Evolutionary conservation across 2,329 filamentous ascomycete genomes (phyloP), one percentile per base, ranked within the genome.

Genomic region (Penicillium sclerotiorum): DNA sequence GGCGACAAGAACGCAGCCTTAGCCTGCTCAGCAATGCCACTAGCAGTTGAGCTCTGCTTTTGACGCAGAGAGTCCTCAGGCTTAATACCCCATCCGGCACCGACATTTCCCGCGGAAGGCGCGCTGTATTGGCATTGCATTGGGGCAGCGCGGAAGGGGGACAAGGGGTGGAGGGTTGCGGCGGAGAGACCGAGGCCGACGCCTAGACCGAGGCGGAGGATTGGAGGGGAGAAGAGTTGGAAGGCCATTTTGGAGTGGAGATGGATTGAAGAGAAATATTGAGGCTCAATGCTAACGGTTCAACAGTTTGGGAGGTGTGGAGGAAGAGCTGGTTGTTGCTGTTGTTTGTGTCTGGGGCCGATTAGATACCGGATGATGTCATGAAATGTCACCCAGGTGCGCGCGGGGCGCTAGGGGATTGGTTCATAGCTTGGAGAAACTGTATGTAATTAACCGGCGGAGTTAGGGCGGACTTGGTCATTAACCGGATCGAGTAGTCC

Each of bases 71-170:
- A 50, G 27, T 66, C 61, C 2, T 63, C 56, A 9, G 55, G 15
- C 20, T 58, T 37, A 1, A 69, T 39, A 5, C 64, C 49, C 66
- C 67, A 71, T 36, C 52, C 50, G 2, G 61, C 45, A 4, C 65
- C 63, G 1, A 56, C 46, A 15, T 55, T 50, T 2, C 43, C 47
- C 58, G 53, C 1, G 54, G 42, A 59, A 1, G 65, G 64, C 12
- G 66, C 57, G 12, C 45, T 53, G 54, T 69, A 74, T 52, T 74
- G 65, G 53, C 69, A 73, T 62, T 65, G 70, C 28, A 73, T 61
- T 9, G 68, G 66, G 25, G 61, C 32, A 36, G 64, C 50, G 45
- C 66, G 66, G 56, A 71, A 65, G 52, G 65, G 68, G 15, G 66
- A 70, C 37, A 63, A 56, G 4, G 70, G 64, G 51, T 65, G 60